phyloP scores from a whole-genome alignment of 257 asterid genomes.

The Solanum piurae region DNA sequence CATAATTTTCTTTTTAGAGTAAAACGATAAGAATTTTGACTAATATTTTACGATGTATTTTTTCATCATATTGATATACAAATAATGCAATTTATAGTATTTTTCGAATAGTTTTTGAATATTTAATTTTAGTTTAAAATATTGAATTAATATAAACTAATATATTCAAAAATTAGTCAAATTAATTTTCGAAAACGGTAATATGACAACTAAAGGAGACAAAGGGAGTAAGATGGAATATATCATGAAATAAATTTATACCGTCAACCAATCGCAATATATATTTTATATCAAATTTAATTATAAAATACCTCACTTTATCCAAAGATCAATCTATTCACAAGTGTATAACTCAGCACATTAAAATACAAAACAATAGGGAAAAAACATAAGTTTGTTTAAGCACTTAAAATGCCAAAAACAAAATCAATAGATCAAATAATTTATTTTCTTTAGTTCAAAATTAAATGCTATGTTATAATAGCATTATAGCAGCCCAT shows the following conservation, averaged over 20 bases:
- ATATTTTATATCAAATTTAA: background rate
- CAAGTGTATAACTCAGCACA: background rate
- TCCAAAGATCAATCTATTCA: background rate
- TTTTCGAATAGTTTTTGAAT: too few relatives aligned
- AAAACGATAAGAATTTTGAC: rapidly evolving
- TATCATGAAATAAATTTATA: background rate
- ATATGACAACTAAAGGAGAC: too few relatives aligned
- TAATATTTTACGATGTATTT: too few relatives aligned
- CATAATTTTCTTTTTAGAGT: too few relatives aligned
- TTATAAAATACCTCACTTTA: background rate
- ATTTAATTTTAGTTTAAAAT: too few relatives aligned
- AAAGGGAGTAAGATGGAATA: too few relatives aligned
- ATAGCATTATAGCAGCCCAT: background rate
- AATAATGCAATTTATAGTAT: too few relatives aligned
- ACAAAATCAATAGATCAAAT: background rate
- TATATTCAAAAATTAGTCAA: too few relatives aligned
- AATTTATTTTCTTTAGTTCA: background rate
- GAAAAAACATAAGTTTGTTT: background rate
- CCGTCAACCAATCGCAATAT: background rate
- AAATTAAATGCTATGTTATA: background rate
- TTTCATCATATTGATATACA: too few relatives aligned
- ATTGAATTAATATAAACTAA: too few relatives aligned
- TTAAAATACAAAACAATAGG: background rate
- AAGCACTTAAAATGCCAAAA: background rate
- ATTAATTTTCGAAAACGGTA: too few relatives aligned